Base-by-base conservation (phyloP, 1,284 basidiomycete genomes). In the Pseudozyma tsukubaensis region DNA sequence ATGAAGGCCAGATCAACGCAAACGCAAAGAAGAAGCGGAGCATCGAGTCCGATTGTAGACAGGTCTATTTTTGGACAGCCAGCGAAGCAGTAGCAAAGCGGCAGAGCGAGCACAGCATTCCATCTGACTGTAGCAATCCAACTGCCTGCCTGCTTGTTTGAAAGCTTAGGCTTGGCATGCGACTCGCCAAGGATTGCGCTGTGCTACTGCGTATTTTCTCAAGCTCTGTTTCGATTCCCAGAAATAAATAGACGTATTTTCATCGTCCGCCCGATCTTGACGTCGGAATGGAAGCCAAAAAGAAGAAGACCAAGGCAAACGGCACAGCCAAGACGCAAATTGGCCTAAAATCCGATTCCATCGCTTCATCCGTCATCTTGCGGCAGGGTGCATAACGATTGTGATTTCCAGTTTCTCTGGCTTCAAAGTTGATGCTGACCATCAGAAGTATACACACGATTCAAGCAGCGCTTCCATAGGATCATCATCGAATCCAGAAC, bases 291-390 rank as follows among this genome's bases (percentile, higher is more conserved):
- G 37, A 45, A 35, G 29, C 16, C 8, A 13, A 37, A 56, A 21
- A n/a, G 12, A n/a, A 4, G 10, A 47, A 47, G 32, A 34, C 19
- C n/a, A 34, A 45, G 44, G 11, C 19, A 32, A 29, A 29, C 3
- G 24, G 24, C 44, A 29, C 21, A 4, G 14, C 16, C 2, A 47
- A 18, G 18, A 47, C n/a, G 6, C 3, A 32, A n/a, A 42, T 3
- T 29, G 24, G n/a, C 12, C 35, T 14, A 29, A 36, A 36, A 21
- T 35, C n/a, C 5, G n/a, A 37, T 36, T 50, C 29, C 34, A 51
- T 59, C 58, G 50, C 43, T 24, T 44, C 37, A 54, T 55, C 44
- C 59, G 45, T 61, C 51, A 61, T 61, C 59, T 61, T 54, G 59
- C 59, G 44, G 44, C 45, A 42, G 32, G n/a, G 39, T 61, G 59